phyloP scores from a whole-genome alignment of 2,329 filamentous ascomycete genomes.

The Aspergillus caelatus region DNA sequence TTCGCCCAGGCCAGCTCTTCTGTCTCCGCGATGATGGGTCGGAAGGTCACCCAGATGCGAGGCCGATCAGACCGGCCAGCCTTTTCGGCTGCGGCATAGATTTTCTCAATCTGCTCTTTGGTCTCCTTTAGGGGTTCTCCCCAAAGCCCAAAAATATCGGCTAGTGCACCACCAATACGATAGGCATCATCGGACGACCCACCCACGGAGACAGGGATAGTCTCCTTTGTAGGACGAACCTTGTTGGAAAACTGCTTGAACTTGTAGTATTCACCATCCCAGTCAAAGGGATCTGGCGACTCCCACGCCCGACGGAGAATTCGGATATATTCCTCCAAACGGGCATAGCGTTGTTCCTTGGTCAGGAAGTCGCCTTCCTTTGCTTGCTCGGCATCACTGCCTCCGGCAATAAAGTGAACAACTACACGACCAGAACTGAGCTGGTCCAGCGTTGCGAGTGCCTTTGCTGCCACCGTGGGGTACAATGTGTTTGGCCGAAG shows the following conservation, averaged over 20 bases:
- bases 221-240: slow-evolving; percentile 57
- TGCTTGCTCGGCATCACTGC: slow-evolving; percentile 63
- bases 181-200: slow-evolving; percentile 63
- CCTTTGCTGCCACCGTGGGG: slow-evolving; percentile 65
- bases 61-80: slow-evolving; percentile 60
- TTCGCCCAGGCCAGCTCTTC: slow-evolving; percentile 66
- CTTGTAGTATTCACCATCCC: slow-evolving; percentile 62
- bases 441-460: slow-evolving; percentile 63
- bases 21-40: slow-evolving; percentile 63
- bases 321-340: slow-evolving; percentile 64
- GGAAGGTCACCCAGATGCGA: slow-evolving; percentile 66
- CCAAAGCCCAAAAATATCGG: slow-evolving; percentile 67
- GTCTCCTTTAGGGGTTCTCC: slow-evolving; percentile 67
- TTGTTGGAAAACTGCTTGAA: slow-evolving; percentile 62
- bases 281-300: slow-evolving; percentile 61
- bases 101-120: slow-evolving; percentile 63
- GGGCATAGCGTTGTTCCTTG: slow-evolving; percentile 61
- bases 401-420: slow-evolving; percentile 66
- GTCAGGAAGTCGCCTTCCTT: slow-evolving; percentile 62
- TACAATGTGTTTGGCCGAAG: slow-evolving; percentile 65
- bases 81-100: slow-evolving; percentile 62
- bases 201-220: slow-evolving; percentile 62
- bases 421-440: slow-evolving; percentile 61
- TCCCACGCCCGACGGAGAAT: slow-evolving; percentile 63
- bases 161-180: slow-evolving; percentile 60